Base-by-base conservation (phyloP, 129 eudicot genomes). In the Sambucus nigra region DNA sequence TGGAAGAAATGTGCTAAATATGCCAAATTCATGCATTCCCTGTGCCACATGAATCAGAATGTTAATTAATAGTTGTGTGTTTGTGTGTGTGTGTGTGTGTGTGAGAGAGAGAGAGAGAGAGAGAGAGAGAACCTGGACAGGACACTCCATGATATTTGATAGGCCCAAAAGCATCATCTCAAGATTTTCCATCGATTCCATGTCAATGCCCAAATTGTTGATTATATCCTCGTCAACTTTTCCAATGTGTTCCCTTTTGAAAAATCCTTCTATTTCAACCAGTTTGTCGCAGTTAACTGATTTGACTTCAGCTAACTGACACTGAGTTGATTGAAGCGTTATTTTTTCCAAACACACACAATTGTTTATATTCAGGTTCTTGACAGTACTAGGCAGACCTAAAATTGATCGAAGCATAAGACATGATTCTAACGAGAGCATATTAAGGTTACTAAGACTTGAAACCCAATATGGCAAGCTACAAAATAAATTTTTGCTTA, bases 21-120 rank as follows among this genome's bases (percentile, higher is more conserved):
- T 71, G 45, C 59, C 56, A 16, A 66, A 66, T 54, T 73, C 78
- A 18, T 60, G 60, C 64, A 66, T 24, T 57, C 57, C 63, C 76
- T 71, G 59, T 16, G 12, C 40, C 12, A 61, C 25, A 51, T 35
- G 13, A 35, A 2, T 53, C 15, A 40, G 6, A 47, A 19, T 58
- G 25, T 40, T 58, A 40, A 25, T 58, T 13, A 22, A 7, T 25
- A 40, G n/a, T 38, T 16, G 42, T n/a, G n/a, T n/a, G n/a, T n/a
- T n/a, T n/a, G n/a, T n/a, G n/a, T n/a, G n/a, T n/a, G n/a, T n/a
- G n/a, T n/a, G n/a, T n/a, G n/a, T n/a, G n/a, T n/a, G n/a, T n/a
- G n/a, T n/a, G n/a, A n/a, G n/a, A n/a, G n/a, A n/a, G n/a, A n/a
- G 64, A 45, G 44, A 59, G 52, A 41, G 22, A 44, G 21, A 41